Conservation (phyloP, 306 rosid genomes). For the Casuarina equisetifolia region DNA sequence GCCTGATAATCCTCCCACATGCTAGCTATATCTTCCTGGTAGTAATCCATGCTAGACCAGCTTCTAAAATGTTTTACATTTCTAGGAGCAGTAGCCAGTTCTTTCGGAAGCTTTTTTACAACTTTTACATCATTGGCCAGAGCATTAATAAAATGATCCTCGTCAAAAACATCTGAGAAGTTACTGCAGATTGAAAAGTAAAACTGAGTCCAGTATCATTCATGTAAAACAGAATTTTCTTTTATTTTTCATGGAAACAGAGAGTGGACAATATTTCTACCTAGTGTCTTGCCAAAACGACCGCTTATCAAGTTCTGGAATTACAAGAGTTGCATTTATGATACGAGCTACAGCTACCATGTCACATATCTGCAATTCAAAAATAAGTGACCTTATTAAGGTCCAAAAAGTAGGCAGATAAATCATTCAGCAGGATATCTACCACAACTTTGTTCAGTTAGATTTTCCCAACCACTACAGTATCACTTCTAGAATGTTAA, state of each 20-base stretch:
- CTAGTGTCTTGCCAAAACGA: slow-evolving; percentile 93
- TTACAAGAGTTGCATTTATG: slow-evolving; percentile 90
- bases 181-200: slow-evolving; percentile 55
- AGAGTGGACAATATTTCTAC: slow-evolving; percentile 33
- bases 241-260: background rate
- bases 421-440: background rate
- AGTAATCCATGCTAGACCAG: slow-evolving; percentile 92
- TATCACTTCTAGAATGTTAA: background rate
- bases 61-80: slow-evolving; percentile 71
- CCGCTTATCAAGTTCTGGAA: slow-evolving; percentile 85
- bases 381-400: slow-evolving; percentile 27
- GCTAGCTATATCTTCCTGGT: slow-evolving; percentile 72
- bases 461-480: slow-evolving; percentile 2
- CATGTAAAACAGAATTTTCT: slow-evolving; percentile 9
- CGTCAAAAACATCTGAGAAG: slow-evolving; percentile 85
- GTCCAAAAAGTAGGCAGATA: background rate
- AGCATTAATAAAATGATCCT: slow-evolving; percentile 70
- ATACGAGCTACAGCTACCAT: slow-evolving; percentile 96
- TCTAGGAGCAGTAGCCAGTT: slow-evolving; percentile 46
- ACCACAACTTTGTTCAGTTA: background rate
- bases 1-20: slow-evolving; percentile 71
- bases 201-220: slow-evolving; percentile 19
- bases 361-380: slow-evolving; percentile 79
- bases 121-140: slow-evolving; percentile 78
- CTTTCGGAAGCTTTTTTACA: slow-evolving; percentile 67